phyloP scores from a whole-genome alignment of 768 basidiomycete genomes.

The Lactarius pseudohatsudake region DNA sequence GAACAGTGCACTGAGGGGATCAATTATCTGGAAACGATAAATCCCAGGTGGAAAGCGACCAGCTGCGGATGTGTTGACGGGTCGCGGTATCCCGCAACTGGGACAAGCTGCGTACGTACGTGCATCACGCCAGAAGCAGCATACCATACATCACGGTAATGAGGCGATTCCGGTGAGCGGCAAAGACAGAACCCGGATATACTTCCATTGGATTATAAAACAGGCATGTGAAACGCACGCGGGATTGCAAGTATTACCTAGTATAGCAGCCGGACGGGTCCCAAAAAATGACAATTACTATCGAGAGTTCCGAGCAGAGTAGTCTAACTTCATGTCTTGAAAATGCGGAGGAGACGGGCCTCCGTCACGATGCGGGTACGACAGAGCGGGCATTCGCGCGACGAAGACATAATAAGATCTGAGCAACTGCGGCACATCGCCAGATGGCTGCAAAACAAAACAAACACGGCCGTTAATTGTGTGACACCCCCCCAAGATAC shows the following conservation, averaged over 20 bases:
- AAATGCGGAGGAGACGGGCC: slow-evolving; percentile 76
- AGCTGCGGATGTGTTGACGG: neutral
- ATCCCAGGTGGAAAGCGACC: neutral
- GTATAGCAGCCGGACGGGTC: neutral
- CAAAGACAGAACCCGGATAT: slow-evolving; percentile 11
- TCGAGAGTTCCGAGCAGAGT: neutral
- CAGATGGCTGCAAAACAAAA: slow-evolving; percentile 55
- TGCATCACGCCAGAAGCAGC: neutral
- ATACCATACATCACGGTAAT: neutral
- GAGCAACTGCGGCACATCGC: slow-evolving; percentile 78
- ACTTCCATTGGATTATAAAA: slow-evolving; percentile 1
- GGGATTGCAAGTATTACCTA: neutral
- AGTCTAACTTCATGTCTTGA: slow-evolving; percentile 42
- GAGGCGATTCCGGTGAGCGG: neutral
- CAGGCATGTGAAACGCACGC: neutral
- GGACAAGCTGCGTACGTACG: neutral
- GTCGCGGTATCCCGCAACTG: neutral
- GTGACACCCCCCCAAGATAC: neutral
- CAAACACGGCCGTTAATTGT: neutral
- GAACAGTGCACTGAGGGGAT: too few relatives aligned
- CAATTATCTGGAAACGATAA: neutral
- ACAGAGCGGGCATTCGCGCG: slow-evolving; percentile 88
- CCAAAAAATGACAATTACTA: neutral
- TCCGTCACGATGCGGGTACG: slow-evolving; percentile 86
- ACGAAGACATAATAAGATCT: slow-evolving; percentile 73